A percentile compares a stretch with the other conserved stretches of the same genome.
These are phyloP conservation scores for Avena atlantica DNA, from an alignment of 176 grass and related monocot species.

Conservation along the genomic window DNA sequence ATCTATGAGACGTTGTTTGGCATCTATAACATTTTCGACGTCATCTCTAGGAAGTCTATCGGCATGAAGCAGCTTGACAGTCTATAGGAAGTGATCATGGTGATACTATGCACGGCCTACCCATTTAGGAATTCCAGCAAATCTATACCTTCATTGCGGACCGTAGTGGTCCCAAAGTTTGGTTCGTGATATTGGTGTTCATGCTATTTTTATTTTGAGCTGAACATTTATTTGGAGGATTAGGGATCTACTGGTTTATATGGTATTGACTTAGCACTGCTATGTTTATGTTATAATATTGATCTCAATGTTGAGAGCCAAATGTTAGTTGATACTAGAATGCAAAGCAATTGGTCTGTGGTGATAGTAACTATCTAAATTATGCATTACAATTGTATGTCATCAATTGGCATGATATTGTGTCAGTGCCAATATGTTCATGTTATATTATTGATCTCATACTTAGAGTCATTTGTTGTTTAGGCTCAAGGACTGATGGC, in stretches of 20 bases:
- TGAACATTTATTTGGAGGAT: background rate
- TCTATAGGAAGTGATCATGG: no score
- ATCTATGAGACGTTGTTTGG: no score
- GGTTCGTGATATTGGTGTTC: background rate
- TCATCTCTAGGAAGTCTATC: no score
- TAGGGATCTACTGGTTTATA: background rate
- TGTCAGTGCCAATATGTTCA: background rate
- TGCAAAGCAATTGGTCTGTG: background rate
- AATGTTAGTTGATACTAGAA: background rate
- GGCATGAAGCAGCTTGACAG: no score
- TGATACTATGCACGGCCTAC: background rate
- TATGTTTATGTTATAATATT: no score
- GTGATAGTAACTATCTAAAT: background rate
- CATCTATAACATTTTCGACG: no score
- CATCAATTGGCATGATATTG: background rate
- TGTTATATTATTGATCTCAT: background rate
- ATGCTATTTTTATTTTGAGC: background rate
- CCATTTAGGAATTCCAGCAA: background rate
- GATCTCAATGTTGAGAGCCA: no score
- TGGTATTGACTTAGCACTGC: no score
- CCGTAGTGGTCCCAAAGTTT: background rate
- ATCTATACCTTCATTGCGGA: background rate
- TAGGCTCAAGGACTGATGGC: background rate
- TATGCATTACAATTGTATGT: background rate
- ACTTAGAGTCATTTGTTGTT: background rate